These are phyloP conservation scores for Escallonia herrerae DNA, from an alignment of 129 eudicot species.

Conservation along the genomic window DNA sequence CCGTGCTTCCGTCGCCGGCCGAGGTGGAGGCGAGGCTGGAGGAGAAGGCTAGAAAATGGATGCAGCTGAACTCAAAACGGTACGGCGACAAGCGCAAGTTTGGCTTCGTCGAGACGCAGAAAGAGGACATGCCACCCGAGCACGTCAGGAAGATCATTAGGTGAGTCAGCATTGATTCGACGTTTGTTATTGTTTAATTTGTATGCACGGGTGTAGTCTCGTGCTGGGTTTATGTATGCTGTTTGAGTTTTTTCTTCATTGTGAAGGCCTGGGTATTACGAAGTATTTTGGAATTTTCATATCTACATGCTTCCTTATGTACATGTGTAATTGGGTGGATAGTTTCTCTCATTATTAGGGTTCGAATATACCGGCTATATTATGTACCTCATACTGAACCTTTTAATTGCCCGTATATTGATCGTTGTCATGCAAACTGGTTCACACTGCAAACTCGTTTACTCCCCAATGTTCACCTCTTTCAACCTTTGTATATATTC, in stretches of 20 bases:
- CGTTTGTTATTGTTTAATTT: neutral
- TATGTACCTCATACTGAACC: no score
- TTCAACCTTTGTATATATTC: no score
- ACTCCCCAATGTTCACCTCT: no score
- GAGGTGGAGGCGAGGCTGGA: constrained; percentile 77
- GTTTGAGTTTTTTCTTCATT: neutral
- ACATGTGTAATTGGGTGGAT: no score
- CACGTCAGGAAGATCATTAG: constrained; percentile 88
- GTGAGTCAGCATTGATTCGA: constrained; percentile 23
- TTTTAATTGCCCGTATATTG: no score
- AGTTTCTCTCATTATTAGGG: no score
- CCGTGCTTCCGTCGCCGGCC: constrained; percentile 75
- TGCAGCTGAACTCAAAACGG: constrained; percentile 92
- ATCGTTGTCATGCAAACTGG: no score
- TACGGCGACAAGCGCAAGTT: constrained; percentile 96
- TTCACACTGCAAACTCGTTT: no score
- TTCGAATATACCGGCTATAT: no score
- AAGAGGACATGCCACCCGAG: constrained; percentile 99
- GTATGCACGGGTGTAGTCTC: neutral
- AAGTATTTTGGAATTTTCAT: no score
- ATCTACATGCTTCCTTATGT: no score
- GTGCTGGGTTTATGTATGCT: neutral
- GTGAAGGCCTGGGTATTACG: no score
- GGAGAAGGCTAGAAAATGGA: constrained; percentile 94
- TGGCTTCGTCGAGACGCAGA: constrained; percentile 97